phyloP scores from a whole-genome alignment of 495 filamentous ascomycete genomes.

The Achaetomiella virescens region DNA sequence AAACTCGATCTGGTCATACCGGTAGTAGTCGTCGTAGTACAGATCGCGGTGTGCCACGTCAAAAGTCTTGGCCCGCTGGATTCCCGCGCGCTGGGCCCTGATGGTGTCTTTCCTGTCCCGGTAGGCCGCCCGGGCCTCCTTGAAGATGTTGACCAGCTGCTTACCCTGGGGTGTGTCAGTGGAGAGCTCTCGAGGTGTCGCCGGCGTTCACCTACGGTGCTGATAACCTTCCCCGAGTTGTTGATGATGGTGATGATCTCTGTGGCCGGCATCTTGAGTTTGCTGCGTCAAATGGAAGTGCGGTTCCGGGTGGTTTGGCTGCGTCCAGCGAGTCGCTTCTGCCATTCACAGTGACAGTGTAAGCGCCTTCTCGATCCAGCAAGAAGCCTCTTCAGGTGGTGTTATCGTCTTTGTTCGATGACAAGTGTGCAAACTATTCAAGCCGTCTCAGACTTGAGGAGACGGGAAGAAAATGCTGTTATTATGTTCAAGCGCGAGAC shows the following conservation, averaged over 20 bases:
- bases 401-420: not conserved
- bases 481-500: no score
- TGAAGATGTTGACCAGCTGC: slow-evolving; percentile 79
- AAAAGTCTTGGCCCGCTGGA: slow-evolving; percentile 40
- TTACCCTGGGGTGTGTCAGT: slow-evolving; percentile 57
- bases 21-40: slow-evolving; percentile 22
- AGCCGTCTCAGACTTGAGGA: not conserved
- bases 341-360: not conserved
- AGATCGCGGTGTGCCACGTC: slow-evolving; percentile 26
- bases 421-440: no score
- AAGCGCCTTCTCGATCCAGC: slow-evolving; percentile 5
- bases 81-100: slow-evolving; percentile 51
- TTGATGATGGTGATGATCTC: slow-evolving; percentile 87
- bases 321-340: not conserved
- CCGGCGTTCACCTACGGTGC: slow-evolving; percentile 57
- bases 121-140: slow-evolving; percentile 80
- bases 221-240: slow-evolving; percentile 86
- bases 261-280: slow-evolving; percentile 40
- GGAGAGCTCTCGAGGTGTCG: not conserved
- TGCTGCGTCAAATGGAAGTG: not conserved
- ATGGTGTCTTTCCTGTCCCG: slow-evolving; percentile 74
- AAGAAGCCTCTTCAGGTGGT: not conserved
- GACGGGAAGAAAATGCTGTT: not conserved
- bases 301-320: not conserved
- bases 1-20: slow-evolving; percentile 18